Evolutionary conservation across 306 rosid genomes (phyloP).

Genomic region (Lathyrus aphaca): DNA sequence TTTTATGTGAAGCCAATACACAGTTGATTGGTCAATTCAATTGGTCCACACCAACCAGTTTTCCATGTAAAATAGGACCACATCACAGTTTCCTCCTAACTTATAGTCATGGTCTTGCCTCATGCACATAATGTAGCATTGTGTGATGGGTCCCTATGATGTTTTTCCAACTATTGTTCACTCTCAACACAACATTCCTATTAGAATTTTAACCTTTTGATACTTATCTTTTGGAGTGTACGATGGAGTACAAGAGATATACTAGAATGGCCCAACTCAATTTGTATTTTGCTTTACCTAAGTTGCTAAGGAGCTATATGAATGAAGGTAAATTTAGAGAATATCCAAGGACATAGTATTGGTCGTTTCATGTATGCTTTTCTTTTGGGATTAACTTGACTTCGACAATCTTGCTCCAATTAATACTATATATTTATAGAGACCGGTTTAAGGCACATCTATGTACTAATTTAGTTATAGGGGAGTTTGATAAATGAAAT

Average conservation of each 20-base stretch:
- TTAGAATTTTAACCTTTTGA: slow-evolving; percentile 18
- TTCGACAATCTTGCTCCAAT: neutral
- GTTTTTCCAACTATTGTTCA: slow-evolving; percentile 35
- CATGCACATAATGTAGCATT: slow-evolving; percentile 29
- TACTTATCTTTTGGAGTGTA: neutral
- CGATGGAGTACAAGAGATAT: slow-evolving; percentile 10
- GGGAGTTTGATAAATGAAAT: too few relatives aligned
- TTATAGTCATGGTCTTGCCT: neutral
- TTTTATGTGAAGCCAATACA: slow-evolving; percentile 30
- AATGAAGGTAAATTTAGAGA: slow-evolving; percentile 3
- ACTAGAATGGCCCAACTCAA: slow-evolving; percentile 33
- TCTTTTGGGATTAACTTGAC: neutral
- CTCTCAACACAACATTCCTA: slow-evolving; percentile 29
- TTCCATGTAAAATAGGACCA: slow-evolving; percentile 37
- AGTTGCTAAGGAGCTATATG: neutral
- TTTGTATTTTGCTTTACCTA: slow-evolving; percentile 9
- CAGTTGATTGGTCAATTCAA: slow-evolving; percentile 33
- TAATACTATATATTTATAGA: neutral
- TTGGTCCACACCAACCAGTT: slow-evolving; percentile 31
- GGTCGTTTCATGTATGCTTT: slow-evolving; percentile 13
- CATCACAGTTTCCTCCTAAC: slow-evolving; percentile 29
- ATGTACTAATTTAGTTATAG: too few relatives aligned
- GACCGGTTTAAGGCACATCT: too few relatives aligned
- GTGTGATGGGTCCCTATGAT: slow-evolving; percentile 34
- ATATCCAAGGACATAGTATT: neutral